Conservation (phyloP, 179 eudicot genomes). For the Nepenthes alata region DNA sequence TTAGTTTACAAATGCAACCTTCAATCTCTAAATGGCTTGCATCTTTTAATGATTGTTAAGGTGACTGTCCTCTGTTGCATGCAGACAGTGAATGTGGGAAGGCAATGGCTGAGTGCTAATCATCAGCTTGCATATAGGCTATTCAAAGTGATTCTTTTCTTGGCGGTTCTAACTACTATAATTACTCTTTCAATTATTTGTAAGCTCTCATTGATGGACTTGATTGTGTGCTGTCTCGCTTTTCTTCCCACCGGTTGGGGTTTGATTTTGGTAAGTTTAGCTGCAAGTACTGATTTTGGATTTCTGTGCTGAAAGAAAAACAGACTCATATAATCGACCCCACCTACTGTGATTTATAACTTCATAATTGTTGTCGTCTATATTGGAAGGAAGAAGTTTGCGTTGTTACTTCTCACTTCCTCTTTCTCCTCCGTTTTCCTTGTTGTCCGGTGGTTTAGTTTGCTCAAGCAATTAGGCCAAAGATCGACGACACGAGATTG, state of each 20-base stretch:
- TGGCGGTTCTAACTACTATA: slow-evolving; percentile 60
- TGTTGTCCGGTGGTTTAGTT: slow-evolving; percentile 25
- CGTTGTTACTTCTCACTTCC: neutral
- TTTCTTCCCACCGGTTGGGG: slow-evolving; percentile 99
- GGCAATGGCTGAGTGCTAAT: slow-evolving; percentile 52
- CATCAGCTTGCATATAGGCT: slow-evolving; percentile 76
- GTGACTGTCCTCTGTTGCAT: neutral
- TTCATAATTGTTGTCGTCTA: neutral
- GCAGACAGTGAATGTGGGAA: slow-evolving; percentile 70
- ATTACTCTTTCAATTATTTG: slow-evolving; percentile 52
- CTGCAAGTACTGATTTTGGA: too few relatives aligned
- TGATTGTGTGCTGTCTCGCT: slow-evolving; percentile 78
- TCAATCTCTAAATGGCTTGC: neutral
- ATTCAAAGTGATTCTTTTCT: slow-evolving; percentile 68
- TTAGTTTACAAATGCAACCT: neutral
- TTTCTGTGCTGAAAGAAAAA: too few relatives aligned
- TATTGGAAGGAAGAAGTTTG: neutral
- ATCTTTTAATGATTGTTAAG: neutral
- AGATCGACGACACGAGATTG: slow-evolving; percentile 42
- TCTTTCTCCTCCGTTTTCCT: neutral
- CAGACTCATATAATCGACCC: too few relatives aligned
- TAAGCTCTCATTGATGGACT: slow-evolving; percentile 57
- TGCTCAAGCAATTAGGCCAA: slow-evolving; percentile 62
- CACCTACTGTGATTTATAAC: too few relatives aligned
- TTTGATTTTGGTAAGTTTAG: slow-evolving; percentile 54